These are phyloP conservation scores for Venturia asperata DNA, from an alignment of 2,329 filamentous ascomycete genomes.

Conservation along the genomic window DNA sequence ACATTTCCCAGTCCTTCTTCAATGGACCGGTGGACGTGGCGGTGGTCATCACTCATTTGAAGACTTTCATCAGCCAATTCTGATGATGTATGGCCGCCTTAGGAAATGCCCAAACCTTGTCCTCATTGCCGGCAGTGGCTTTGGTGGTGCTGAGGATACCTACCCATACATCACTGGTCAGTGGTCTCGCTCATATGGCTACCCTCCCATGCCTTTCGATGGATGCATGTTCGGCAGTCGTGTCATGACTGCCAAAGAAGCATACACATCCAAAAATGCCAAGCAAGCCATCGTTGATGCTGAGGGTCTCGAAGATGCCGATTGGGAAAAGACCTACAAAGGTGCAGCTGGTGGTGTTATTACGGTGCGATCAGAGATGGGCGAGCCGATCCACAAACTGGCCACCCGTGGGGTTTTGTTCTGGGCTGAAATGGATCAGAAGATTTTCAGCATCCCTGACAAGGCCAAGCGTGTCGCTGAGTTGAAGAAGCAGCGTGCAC, in stretches of 20 bases:
- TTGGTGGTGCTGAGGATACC: conserved; percentile 41
- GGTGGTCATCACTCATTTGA: conserved; percentile 46
- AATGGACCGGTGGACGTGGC: conserved; percentile 46
- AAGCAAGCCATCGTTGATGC: conserved; percentile 41
- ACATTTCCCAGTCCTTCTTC: conserved; percentile 40
- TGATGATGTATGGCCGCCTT: conserved; percentile 41
- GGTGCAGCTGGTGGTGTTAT: conserved; percentile 87
- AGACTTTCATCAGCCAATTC: conserved; percentile 44
- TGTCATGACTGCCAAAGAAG: conserved; percentile 43
- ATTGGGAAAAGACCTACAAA: conserved; percentile 45
- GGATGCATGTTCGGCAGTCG: conserved; percentile 42
- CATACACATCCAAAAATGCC: conserved; percentile 37
- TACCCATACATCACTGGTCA: conserved; percentile 42
- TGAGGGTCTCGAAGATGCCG: conserved; percentile 36
- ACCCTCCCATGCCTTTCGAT: conserved; percentile 43
- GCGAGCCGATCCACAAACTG: conserved; percentile 97
- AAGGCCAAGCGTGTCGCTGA: conserved; percentile 56
- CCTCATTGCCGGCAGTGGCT: conserved; percentile 43
- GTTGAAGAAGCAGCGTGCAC: conserved; percentile 38
- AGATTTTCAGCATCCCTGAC: conserved; percentile 83
- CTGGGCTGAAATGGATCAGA: conserved; percentile 98
- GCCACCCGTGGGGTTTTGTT: conserved; percentile 92
- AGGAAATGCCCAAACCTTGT: conserved; percentile 41
- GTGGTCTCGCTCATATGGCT: conserved; percentile 39
- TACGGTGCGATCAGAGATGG: conserved; percentile 97